Percentiles rank a stretch among this genome's conserved stretches.
These are phyloP conservation scores for Talaromyces nanjingensis DNA, from an alignment of 495 filamentous ascomycete genomes.

Conservation along the genomic window DNA sequence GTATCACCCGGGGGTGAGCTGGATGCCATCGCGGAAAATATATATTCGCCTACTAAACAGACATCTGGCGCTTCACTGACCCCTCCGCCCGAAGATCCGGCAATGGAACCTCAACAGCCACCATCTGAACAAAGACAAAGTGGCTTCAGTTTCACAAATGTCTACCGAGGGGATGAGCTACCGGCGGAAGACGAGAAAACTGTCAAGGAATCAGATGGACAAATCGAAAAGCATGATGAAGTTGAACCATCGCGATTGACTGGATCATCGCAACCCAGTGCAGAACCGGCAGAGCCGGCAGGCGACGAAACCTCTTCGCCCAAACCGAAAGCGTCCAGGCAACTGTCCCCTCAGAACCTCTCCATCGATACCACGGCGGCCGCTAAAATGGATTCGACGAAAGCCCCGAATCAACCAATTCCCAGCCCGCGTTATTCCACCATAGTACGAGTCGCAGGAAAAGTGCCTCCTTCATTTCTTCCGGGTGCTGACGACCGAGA, in stretches of 20 bases:
- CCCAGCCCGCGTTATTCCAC: conserved; percentile 24
- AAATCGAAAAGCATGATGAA: background rate
- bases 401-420: conserved; percentile 13
- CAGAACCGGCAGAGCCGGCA: background rate
- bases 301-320: background rate
- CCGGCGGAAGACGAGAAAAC: background rate
- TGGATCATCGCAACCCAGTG: conserved; percentile 1
- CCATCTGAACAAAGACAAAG: background rate
- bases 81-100: background rate
- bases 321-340: background rate
- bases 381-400: background rate
- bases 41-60: conserved; percentile 3
- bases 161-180: background rate
- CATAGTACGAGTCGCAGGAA: conserved; percentile 37
- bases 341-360: background rate
- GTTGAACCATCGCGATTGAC: conserved; percentile 3
- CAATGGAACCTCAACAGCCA: background rate
- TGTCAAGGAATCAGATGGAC: background rate
- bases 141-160: background rate
- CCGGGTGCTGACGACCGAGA: conserved; percentile 48
- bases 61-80: background rate
- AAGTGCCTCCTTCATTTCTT: conserved; percentile 29
- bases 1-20: conserved; percentile 13
- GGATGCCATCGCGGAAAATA: background rate
- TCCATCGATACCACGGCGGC: conserved; percentile 1